These are phyloP conservation scores for Epichloe baconii DNA, from an alignment of 2,329 filamentous ascomycete species.

Conservation along the genomic window DNA sequence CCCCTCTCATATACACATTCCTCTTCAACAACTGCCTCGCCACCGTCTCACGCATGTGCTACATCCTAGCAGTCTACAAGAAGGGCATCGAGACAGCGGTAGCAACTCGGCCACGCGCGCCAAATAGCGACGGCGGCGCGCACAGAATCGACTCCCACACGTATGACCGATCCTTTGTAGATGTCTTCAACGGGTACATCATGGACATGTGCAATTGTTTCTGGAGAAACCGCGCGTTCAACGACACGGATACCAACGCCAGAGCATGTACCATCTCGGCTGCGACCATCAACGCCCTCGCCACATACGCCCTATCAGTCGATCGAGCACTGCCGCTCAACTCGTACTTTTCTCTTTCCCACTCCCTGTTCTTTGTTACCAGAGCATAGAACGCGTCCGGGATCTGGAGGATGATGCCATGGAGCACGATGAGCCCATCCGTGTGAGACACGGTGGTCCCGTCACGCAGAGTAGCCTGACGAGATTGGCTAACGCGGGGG, in stretches of 20 bases:
- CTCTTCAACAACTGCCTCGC: constrained; percentile 52
- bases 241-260: constrained; percentile 47
- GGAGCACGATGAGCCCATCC: constrained; percentile 25
- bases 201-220: constrained; percentile 80
- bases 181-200: constrained; percentile 67
- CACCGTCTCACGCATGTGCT: constrained; percentile 55
- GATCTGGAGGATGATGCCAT: constrained; percentile 43
- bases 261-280: constrained; percentile 38
- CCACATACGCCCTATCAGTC: constrained; percentile 34
- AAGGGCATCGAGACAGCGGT: constrained; percentile 55
- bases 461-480: constrained; percentile 55
- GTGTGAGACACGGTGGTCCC: constrained; percentile 48
- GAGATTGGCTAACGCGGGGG: constrained; percentile 50
- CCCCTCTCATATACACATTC: constrained; percentile 56
- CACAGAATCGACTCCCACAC: constrained; percentile 20
- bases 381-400: constrained; percentile 42
- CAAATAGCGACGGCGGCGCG: constrained; percentile 9
- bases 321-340: constrained; percentile 33
- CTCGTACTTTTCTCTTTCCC: constrained; percentile 43
- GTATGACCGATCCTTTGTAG: constrained; percentile 48
- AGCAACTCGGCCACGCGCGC: constrained; percentile 19
- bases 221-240: constrained; percentile 65
- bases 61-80: constrained; percentile 61
- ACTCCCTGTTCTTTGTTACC: constrained; percentile 41
- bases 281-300: constrained; percentile 31